Evolutionary conservation across 495 filamentous ascomycete species (phyloP).

Genomic region (Aspergillus bertholletiae): DNA sequence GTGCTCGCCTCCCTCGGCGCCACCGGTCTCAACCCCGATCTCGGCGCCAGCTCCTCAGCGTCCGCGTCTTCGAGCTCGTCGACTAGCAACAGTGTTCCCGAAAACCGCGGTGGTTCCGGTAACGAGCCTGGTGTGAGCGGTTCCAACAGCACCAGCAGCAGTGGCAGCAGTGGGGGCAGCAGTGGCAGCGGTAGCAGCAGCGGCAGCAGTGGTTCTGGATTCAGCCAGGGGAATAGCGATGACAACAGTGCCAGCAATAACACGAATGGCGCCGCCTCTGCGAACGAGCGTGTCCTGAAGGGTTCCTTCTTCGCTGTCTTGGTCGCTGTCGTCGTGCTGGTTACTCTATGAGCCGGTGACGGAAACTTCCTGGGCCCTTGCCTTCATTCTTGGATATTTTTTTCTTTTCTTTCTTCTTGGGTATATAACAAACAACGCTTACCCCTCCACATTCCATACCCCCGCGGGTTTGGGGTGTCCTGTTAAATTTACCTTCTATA

Average conservation of each 20-base stretch:
- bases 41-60: constrained; percentile 28
- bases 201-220: constrained; percentile 11
- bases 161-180: constrained; percentile 11
- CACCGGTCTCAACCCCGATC: constrained; percentile 68
- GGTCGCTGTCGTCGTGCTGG: constrained; percentile 51
- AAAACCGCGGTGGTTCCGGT: constrained; percentile 31
- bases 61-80: constrained; percentile 18
- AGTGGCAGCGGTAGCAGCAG: constrained; percentile 12
- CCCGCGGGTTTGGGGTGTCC: not conserved
- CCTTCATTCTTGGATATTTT: constrained; percentile 19
- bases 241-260: constrained; percentile 16
- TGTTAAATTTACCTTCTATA: not conserved
- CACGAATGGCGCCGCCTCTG: constrained; percentile 32
- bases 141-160: constrained; percentile 15
- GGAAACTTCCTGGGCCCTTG: not conserved
- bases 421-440: not conserved
- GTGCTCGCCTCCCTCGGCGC: constrained; percentile 76
- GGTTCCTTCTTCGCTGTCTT: constrained; percentile 56
- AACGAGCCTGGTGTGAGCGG: constrained; percentile 23
- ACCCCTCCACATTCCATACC: constrained; percentile 2
- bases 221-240: constrained; percentile 17
- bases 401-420: constrained; percentile 13
- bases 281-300: constrained; percentile 42
- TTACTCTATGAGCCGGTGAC: constrained; percentile 44
- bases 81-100: constrained; percentile 28